phyloP scores from a whole-genome alignment of 129 eudicot genomes.

The Saposhnikovia divaricata region DNA sequence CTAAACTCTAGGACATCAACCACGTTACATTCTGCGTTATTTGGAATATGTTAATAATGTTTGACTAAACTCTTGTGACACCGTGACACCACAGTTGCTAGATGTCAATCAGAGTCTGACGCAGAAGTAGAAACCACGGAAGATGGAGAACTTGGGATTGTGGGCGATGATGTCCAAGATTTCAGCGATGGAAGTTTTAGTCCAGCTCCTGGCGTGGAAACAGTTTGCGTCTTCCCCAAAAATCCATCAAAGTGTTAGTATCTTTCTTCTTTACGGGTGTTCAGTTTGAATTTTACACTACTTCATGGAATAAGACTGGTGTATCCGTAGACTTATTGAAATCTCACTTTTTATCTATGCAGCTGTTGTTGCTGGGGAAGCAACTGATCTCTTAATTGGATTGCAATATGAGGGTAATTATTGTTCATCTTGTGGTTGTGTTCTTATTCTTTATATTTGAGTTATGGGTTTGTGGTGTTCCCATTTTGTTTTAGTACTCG shows the following conservation, averaged over 20 bases:
- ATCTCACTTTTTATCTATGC: conserved; percentile 20
- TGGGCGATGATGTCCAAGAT: conserved; percentile 64
- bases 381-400: conserved; percentile 71
- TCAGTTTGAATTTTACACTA: background rate
- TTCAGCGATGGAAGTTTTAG: conserved; percentile 48
- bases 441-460: background rate
- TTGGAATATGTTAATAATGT: background rate
- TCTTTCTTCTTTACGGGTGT: background rate
- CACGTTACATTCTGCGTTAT: too few species aligned
- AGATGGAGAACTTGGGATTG: conserved; percentile 75
- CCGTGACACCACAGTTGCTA: conserved; percentile 42
- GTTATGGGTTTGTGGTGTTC: background rate
- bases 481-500: background rate
- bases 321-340: background rate
- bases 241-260: conserved; percentile 56
- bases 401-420: conserved; percentile 73
- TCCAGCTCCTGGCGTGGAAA: conserved; percentile 83
- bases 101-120: conserved; percentile 68
- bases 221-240: conserved; percentile 86
- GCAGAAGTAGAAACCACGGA: conserved; percentile 40
- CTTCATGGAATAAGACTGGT: background rate
- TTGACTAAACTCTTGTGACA: conserved; percentile 6
- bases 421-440: conserved; percentile 4
- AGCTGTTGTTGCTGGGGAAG: conserved; percentile 83
- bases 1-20: too few species aligned